Evolutionary conservation across 495 filamentous ascomycete genomes (phyloP), one percentile per base, ranked within the genome.

Genomic region (Ramalina peruviana): DNA sequence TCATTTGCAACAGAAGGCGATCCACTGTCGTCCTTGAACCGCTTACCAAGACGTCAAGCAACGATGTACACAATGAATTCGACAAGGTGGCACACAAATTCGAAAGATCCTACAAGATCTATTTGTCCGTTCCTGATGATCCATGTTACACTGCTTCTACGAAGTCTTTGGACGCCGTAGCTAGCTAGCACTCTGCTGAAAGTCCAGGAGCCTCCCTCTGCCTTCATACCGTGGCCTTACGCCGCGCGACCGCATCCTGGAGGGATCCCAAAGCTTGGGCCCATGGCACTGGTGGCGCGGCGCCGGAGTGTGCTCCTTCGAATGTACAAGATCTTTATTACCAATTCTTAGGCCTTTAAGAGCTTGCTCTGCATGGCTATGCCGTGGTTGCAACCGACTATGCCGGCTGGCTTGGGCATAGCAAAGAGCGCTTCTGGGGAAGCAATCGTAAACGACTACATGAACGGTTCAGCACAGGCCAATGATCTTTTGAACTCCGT

Each of bases 361-460:
- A 63, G 4, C 58, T 78, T 17, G 74, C 67, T 0, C 52, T 69
- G 6, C 60, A 65, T 3, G 76, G 76, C 9, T 76, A 72, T 51
- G 73, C 67, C 13, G 74, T 78, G 6, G 62, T 80, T n/a, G 73
- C 67, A 0, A 61, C 76, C 1, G 76, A 80, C 54, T 78, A 75
- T 54, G 72, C 71, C 7, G 76, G 76, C 3, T 65, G 76, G 76
- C 3, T 65, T 76, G 0, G 76, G 76, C 23, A 62, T 78, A 26
- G 54, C 50, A 30, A 61, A 54, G n/a, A 55, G 53, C 21, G 57
- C 59, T 46, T 56, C 65, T 33, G 67, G 65, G 10, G 62, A 58
- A 36, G 43, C 53, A 6, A 66, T 71, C 40, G 48, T 53, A 16
- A 72, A 78, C 57, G 38, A 49, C 40, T 72, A 67, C 36, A 52